A percentile compares a stretch with the other conserved stretches of the same genome.
phyloP scores from a whole-genome alignment of 2,329 filamentous ascomycete species.

The Aspergillus versicolor region DNA sequence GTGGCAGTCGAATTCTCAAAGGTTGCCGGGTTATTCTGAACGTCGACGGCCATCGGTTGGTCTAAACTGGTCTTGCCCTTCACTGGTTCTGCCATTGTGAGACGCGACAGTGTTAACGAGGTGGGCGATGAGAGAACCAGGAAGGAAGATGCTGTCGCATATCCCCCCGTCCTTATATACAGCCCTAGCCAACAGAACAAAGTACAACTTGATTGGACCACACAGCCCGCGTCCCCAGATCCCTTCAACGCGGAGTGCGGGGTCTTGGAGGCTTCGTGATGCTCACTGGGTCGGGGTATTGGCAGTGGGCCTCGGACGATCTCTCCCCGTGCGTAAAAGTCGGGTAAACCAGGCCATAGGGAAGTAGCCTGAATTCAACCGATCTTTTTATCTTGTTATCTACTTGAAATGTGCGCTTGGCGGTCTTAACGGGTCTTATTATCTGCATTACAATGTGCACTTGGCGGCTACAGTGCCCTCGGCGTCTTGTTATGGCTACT shows the following conservation, averaged over 20 bases:
- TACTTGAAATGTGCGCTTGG: too few relatives aligned
- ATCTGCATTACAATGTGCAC: too few relatives aligned
- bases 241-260: neutral
- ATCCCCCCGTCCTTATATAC: neutral
- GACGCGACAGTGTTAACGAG: too few relatives aligned
- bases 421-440: too few relatives aligned
- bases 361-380: too few relatives aligned
- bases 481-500: too few relatives aligned
- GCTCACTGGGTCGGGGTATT: neutral
- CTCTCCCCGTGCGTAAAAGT: neutral
- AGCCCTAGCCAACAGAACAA: neutral
- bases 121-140: too few relatives aligned
- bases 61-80: neutral
- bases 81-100: neutral
- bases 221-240: neutral
- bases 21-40: neutral
- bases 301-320: neutral
- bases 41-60: neutral
- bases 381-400: too few relatives aligned
- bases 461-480: too few relatives aligned
- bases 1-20: neutral
- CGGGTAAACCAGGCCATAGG: neutral
- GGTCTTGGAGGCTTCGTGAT: neutral
- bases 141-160: too few relatives aligned
- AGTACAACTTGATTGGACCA: neutral